Conservation (phyloP, 2,329 filamentous ascomycete genomes). For the Claviceps maximensis region DNA sequence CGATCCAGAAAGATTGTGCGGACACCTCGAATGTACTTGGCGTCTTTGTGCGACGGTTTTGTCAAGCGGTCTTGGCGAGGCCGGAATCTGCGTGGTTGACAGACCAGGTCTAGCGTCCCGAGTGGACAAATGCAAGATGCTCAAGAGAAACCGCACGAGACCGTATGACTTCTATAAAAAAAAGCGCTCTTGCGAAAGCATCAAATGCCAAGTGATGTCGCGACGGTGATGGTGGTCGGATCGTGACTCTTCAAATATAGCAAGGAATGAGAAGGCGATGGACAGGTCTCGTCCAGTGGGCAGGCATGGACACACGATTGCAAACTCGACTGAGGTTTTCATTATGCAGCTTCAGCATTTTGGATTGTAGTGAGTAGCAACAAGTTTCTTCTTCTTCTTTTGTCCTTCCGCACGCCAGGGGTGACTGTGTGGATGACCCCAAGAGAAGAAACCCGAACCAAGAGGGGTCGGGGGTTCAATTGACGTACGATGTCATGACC, state of each 20-base stretch:
- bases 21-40: neutral
- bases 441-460: too few relatives aligned
- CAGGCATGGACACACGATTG: too few relatives aligned
- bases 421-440: too few relatives aligned
- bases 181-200: neutral
- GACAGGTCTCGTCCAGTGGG: too few relatives aligned
- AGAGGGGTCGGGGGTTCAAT: too few relatives aligned
- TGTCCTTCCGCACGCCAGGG: too few relatives aligned
- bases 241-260: neutral
- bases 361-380: too few relatives aligned
- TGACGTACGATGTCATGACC: too few relatives aligned
- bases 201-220: neutral
- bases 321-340: too few relatives aligned
- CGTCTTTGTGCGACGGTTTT: neutral
- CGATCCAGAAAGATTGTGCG: neutral
- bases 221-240: too few relatives aligned
- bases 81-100: neutral
- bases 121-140: neutral
- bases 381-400: too few relatives aligned
- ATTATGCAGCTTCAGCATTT: too few relatives aligned
- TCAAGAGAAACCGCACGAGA: neutral
- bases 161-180: neutral
- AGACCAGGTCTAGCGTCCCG: neutral
- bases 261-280: neutral
- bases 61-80: neutral